Evolutionary conservation across 805 yeast species (phyloP).

Genomic region (Yarrowia keelungensis): DNA sequence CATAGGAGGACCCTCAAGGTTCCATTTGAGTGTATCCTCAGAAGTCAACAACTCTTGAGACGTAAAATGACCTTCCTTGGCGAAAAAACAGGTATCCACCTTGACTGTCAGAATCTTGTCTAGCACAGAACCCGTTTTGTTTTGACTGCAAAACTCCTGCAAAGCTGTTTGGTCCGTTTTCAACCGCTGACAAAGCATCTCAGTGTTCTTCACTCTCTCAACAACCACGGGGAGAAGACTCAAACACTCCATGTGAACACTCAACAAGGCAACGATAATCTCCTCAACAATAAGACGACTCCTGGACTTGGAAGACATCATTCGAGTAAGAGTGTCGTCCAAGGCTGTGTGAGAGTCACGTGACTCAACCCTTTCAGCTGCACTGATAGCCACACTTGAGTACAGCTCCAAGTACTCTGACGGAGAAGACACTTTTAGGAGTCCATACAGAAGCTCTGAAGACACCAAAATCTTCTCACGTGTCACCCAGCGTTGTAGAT

Average conservation of each 20-base stretch:
- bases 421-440: neutral
- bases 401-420: neutral
- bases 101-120: constrained; percentile 1
- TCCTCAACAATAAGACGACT: neutral
- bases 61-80: neutral
- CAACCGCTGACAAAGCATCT: no score
- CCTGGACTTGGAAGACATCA: neutral
- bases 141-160: neutral
- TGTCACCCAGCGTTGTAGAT: constrained; percentile 1
- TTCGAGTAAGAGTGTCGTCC: neutral
- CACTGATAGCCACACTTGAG: neutral
- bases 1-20: neutral
- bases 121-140: neutral
- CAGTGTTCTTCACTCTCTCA: no score
- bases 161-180: neutral
- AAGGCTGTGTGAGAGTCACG: neutral
- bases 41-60: neutral
- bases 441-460: neutral
- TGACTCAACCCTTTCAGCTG: neutral
- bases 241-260: constrained; percentile 22
- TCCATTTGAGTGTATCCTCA: constrained; percentile 3
- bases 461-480: constrained; percentile 13
- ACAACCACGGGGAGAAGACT: constrained; percentile 5
- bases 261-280: neutral
- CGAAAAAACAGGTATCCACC: neutral